Base-by-base conservation (phyloP, 2,329 filamentous ascomycete genomes). In the Sporothrix euskadiensis region DNA sequence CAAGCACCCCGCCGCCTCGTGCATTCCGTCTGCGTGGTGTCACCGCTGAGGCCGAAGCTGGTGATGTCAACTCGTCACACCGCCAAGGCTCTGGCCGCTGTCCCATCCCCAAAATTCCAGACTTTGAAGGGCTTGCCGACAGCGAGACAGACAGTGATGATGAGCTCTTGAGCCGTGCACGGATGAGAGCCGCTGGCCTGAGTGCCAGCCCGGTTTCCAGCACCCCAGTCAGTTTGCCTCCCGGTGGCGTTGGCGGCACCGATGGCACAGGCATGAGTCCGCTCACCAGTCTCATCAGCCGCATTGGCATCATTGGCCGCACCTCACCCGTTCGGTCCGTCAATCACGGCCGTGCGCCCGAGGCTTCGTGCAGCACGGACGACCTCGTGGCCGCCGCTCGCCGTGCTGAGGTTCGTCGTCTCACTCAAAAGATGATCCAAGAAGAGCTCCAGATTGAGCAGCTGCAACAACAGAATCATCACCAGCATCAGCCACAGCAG, bases 361-460 rank as follows among this genome's bases (percentile, higher is more conserved):
- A 81, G 4, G 83, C 83, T 19, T 79, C 84, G 44, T 83, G 85
- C 14, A 83, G 82, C 68, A 87, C 84, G 65, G 82, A 87, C 32
- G 86, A 88, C 75, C 86, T 88, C 22, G 61, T 30, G 0, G 71
- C 54, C 75, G 77, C 88, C 59, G 85, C 86, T 70, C 83, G 87
- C 39, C 83, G 87, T 76, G 87, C 87, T 39, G 88, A 89, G 76
- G 79, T 90, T 71, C 86, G 84, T 76, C 83, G 87, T 26, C 80
- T 89, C 9, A 85, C 87, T 79, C 85, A 86, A 68, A 85, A 85
- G 76, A 83, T 87, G 75, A 89, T 89, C n/a, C 86, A 86, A 75
- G 84, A 88, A 59, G 88, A 89, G 76, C 81, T 90, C 3, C 83
- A 85, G 63, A 84, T 80, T 54, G 86, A 88, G 52, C 80, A 82